These are phyloP conservation scores for Mucor circinelloides DNA, from an alignment of 371 early-diverging fungal genomes.

Conservation along the genomic window DNA sequence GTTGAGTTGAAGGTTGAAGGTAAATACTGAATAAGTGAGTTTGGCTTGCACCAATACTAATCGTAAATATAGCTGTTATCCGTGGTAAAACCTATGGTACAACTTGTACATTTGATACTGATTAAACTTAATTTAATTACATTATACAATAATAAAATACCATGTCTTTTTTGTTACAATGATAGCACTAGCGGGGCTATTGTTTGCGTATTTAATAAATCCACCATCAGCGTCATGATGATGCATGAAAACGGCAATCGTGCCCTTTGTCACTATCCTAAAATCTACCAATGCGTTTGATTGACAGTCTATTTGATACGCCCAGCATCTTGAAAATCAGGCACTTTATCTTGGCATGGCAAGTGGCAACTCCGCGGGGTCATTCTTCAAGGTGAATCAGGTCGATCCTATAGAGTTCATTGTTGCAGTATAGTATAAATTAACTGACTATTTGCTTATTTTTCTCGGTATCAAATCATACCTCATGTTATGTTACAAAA, in stretches of 20 bases:
- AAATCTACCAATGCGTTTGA: no score
- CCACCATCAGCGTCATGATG: no score
- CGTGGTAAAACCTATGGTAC: slow-evolving; percentile 55
- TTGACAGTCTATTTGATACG: no score
- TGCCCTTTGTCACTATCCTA: no score
- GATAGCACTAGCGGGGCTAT: neutral
- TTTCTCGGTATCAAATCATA: neutral
- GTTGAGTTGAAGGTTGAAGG: slow-evolving; percentile 53
- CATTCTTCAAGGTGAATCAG: neutral
- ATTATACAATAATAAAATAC: slow-evolving; percentile 1
- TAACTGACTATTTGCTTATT: neutral
- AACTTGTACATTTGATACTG: slow-evolving; percentile 47
- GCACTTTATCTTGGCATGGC: no score
- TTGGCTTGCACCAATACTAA: neutral
- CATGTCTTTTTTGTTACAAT: neutral
- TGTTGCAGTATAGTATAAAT: neutral
- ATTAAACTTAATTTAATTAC: slow-evolving; percentile 19
- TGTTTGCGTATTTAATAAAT: neutral
- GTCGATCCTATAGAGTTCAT: neutral
- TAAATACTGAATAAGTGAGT: neutral
- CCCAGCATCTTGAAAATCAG: no score
- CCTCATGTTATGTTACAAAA: neutral
- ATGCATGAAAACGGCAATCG: no score
- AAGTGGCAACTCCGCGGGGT: neutral
- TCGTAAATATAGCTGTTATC: slow-evolving; percentile 34